Evolutionary conservation across 2,329 filamentous ascomycete species (phyloP).

Genomic region (Fusarium chuoi): DNA sequence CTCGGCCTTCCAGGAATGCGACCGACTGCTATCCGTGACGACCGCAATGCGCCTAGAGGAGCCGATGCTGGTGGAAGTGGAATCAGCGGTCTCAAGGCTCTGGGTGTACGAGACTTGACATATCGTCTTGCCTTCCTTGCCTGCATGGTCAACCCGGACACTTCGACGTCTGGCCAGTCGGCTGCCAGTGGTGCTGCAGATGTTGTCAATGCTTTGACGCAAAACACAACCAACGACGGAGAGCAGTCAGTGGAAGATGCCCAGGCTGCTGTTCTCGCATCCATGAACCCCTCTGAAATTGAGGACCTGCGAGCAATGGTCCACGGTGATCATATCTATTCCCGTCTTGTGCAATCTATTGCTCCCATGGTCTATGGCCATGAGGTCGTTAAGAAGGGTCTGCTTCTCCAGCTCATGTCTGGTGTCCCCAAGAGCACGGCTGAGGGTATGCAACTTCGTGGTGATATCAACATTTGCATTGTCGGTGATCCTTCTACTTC

Average conservation of each 20-base stretch:
- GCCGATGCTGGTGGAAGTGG: constrained; percentile 86
- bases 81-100: constrained; percentile 86
- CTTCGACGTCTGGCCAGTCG: constrained; percentile 79
- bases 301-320: constrained; percentile 93
- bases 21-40: constrained; percentile 86
- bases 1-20: constrained; percentile 87
- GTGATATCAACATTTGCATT: constrained; percentile 98
- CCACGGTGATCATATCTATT: constrained; percentile 94
- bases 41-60: constrained; percentile 75
- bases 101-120: constrained; percentile 94
- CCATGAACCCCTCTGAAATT: constrained; percentile 87
- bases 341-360: constrained; percentile 89
- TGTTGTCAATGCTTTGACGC: constrained; percentile 83
- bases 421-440: constrained; percentile 91
- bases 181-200: constrained; percentile 74
- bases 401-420: constrained; percentile 94
- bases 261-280: constrained; percentile 86
- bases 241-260: constrained; percentile 82
- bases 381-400: constrained; percentile 96
- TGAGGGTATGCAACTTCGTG: constrained; percentile 94
- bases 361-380: constrained; percentile 98
- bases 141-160: constrained; percentile 94
- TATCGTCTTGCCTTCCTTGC: constrained; percentile 97
- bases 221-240: constrained; percentile 69
- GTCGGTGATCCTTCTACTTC: constrained; percentile 97